These are phyloP conservation scores for Buxus sempervirens DNA, from an alignment of 164 flowering plant genomes.

Conservation along the genomic window DNA sequence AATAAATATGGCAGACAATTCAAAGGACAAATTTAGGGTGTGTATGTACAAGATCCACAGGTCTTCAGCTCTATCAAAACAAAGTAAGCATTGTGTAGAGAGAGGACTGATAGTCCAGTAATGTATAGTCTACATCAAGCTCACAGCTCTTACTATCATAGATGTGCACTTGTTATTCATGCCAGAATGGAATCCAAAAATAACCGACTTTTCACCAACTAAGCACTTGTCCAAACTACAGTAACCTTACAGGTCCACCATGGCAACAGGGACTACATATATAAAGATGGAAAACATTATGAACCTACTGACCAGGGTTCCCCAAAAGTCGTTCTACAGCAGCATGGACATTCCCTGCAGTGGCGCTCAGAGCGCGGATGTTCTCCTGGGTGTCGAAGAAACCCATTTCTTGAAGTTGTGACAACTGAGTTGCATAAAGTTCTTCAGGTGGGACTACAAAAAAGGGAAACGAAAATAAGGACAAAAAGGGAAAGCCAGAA, in stretches of 20 bases:
- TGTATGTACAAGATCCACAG: slow-evolving; percentile 19
- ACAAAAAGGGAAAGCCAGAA: neutral
- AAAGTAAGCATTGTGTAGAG: neutral
- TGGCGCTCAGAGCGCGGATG: slow-evolving; percentile 77
- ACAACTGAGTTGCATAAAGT: slow-evolving; percentile 83
- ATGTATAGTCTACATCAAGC: slow-evolving; percentile 8
- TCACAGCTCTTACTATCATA: slow-evolving; percentile 7
- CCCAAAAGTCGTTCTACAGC: slow-evolving; percentile 94
- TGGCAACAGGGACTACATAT: slow-evolving; percentile 9
- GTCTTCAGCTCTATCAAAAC: slow-evolving; percentile 7
- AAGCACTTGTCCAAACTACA: slow-evolving; percentile 18
- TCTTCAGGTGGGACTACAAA: slow-evolving; percentile 86
- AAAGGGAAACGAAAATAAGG: neutral
- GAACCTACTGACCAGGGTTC: slow-evolving; percentile 50
- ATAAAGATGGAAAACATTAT: slow-evolving; percentile 3
- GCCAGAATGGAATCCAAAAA: slow-evolving; percentile 13
- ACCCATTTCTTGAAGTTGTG: slow-evolving; percentile 98
- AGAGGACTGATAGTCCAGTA: neutral
- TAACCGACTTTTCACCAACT: neutral
- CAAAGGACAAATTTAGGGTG: slow-evolving; percentile 6
- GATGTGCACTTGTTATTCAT: slow-evolving; percentile 15
- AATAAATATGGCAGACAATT: slow-evolving; percentile 6
- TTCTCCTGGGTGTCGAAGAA: slow-evolving; percentile 92
- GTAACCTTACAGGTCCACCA: slow-evolving; percentile 30
- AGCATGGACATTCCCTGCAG: slow-evolving; percentile 92